phyloP scores from a whole-genome alignment of 2,329 filamentous ascomycete genomes.

The Aspergillus floridensis region DNA sequence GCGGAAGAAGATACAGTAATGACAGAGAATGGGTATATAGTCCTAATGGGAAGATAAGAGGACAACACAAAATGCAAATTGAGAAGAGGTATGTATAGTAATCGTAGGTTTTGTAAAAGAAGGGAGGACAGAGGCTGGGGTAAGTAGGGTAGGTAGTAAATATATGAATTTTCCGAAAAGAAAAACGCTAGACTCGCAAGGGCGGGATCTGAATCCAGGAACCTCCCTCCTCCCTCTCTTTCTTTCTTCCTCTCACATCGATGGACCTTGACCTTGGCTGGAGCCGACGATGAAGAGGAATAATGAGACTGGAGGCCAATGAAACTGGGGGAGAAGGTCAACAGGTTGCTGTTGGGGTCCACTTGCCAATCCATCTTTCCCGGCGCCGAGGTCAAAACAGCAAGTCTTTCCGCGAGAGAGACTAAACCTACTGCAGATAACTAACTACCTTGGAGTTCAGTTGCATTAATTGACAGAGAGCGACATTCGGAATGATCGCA shows the following conservation, averaged over 20 bases:
- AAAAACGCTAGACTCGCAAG: too few relatives aligned
- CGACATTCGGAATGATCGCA: too few relatives aligned
- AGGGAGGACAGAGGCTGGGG: not conserved
- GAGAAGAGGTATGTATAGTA: not conserved
- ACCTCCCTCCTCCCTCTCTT: too few relatives aligned
- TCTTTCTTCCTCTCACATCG: too few relatives aligned
- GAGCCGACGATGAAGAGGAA: not conserved
- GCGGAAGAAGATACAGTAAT: not conserved
- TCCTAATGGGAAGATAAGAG: not conserved
- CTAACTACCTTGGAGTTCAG: too few relatives aligned
- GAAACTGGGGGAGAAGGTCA: not conserved
- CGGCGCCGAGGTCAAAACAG: not conserved
- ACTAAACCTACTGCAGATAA: too few relatives aligned
- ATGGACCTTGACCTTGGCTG: too few relatives aligned
- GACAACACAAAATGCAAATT: not conserved
- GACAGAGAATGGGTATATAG: not conserved
- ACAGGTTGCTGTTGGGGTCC: not conserved
- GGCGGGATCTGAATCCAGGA: too few relatives aligned
- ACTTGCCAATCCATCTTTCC: constrained; percentile 3
- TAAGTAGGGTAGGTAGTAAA: not conserved
- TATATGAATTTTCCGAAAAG: not conserved
- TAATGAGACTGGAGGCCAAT: not conserved
- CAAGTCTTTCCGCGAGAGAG: not conserved
- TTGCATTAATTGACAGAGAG: too few relatives aligned
- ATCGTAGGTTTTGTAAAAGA: not conserved